phyloP scores from a whole-genome alignment of 192 early-diverging fungal genomes.

The Allomyces macrogynus region DNA sequence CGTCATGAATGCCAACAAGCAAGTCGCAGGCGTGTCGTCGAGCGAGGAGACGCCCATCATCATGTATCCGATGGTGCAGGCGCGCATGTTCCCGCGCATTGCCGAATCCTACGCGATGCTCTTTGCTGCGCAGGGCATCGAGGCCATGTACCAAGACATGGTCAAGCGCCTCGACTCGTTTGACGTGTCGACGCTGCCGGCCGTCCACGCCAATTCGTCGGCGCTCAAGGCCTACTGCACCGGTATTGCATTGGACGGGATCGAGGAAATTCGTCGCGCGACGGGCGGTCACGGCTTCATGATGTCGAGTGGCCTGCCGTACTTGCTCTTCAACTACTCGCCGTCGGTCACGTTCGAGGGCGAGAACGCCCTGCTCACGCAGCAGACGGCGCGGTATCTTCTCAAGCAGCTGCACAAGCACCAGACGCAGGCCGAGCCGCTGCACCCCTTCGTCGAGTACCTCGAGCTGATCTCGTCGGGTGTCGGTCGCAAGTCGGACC shows the following conservation, averaged over 20 bases:
- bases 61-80: conserved; percentile 61
- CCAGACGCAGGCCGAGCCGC: conserved; percentile 13
- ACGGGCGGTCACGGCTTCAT: conserved; percentile 66
- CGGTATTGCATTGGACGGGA: conserved; percentile 39
- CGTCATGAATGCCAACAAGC: not conserved
- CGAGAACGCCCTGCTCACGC: conserved; percentile 67
- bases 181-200: conserved; percentile 44
- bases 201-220: conserved; percentile 50
- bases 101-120: conserved; percentile 53
- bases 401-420: conserved; percentile 36
- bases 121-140: conserved; percentile 44
- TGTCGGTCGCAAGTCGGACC: conserved; percentile 18
- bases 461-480: not conserved
- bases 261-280: conserved; percentile 51
- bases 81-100: conserved; percentile 46
- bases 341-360: conserved; percentile 68
- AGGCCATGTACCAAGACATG: conserved; percentile 35
- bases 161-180: conserved; percentile 28
- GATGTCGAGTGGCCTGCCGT: conserved; percentile 44
- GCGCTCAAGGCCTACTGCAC: conserved; percentile 58
- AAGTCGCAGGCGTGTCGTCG: not conserved
- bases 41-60: conserved; percentile 43
- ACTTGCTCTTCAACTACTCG: conserved; percentile 44
- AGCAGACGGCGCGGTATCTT: conserved; percentile 65
- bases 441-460: conserved; percentile 9